Base-by-base conservation (phyloP, 805 yeast genomes). In the Starmera dryadoides region DNA sequence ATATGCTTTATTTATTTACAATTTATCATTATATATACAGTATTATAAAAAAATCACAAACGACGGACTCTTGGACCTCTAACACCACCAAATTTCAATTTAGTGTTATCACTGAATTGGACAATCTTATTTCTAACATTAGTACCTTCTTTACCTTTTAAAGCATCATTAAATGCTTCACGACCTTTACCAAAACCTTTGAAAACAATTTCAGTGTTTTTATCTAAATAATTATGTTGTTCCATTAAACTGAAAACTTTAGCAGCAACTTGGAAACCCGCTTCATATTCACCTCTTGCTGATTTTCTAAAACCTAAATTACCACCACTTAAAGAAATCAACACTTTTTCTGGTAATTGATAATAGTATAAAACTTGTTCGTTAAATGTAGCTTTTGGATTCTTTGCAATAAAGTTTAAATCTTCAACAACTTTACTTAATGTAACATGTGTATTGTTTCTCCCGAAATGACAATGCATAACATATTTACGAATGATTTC, bases 251-350 rank as follows among this genome's bases (percentile, higher is more conserved):
- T 72, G 62, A 91, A 87, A 63, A 86, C 69, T 46, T 75, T 75
- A 4, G 88, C 68, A 14, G 88, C 68, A 9, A 91, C 81, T 59
- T 88, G 96, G 68, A 82, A 89, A 12, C 83, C 83, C 1, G 96
- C 96, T 63, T 91, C 98, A 55, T 86, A 86, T 60, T 87, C 95
- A 36, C 94, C 86, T 62, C 96, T 79, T 41, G 87, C 87, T 15
- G 93, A 77, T 54, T 88, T 87, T 54, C 87, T 75, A 69, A 88
- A 91, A 3, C 98, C 98, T 37, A 87, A 68, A 56, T 75, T 77
- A 37, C 98, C 98, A 0, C 96, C 82, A 7, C 86, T 75, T 37
- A 86, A 64, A 18, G 81, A 75, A 34, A 81, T 57, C 46, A 75
- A 71, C 22, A 82, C 79, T 46, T 77, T 81, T 61, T 89, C 91